Percentiles rank a stretch among this genome's conserved stretches.
These are phyloP conservation scores for Yamadazyma oceani DNA, from an alignment of 1,139 yeast species.

Conservation along the genomic window DNA sequence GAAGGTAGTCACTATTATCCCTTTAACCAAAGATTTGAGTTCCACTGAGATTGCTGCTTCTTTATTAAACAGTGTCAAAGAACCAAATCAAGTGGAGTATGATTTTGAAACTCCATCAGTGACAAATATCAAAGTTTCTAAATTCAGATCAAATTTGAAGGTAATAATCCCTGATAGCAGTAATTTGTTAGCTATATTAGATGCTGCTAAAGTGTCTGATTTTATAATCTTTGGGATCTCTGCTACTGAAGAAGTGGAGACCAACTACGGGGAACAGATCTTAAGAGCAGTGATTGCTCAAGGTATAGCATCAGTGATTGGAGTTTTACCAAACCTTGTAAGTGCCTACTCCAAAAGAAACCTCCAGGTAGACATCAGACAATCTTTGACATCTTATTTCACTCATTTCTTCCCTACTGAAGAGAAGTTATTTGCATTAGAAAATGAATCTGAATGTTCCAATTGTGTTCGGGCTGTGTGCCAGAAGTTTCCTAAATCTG, in stretches of 20 bases:
- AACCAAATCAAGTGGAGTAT: slow-evolving; percentile 24
- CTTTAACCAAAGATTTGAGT: slow-evolving; percentile 72
- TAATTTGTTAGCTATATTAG: slow-evolving; percentile 69
- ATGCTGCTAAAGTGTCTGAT: slow-evolving; percentile 87
- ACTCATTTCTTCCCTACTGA: slow-evolving; percentile 87
- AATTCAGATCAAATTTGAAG: slow-evolving; percentile 76
- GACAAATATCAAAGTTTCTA: slow-evolving; percentile 47
- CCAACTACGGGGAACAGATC: slow-evolving; percentile 80
- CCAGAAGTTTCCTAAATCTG: slow-evolving; percentile 82
- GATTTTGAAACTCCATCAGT: slow-evolving; percentile 48
- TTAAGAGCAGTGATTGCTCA: slow-evolving; percentile 87
- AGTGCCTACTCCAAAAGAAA: slow-evolving; percentile 71
- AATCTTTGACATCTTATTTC: slow-evolving; percentile 80
- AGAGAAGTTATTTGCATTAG: slow-evolving; percentile 75
- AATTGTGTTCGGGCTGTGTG: slow-evolving; percentile 75
- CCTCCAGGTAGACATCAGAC: slow-evolving; percentile 74
- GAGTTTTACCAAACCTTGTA: slow-evolving; percentile 75
- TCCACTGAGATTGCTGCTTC: slow-evolving; percentile 56
- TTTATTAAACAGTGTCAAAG: slow-evolving; percentile 40
- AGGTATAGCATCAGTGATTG: slow-evolving; percentile 83
- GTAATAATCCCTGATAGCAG: slow-evolving; percentile 72
- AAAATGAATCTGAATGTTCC: slow-evolving; percentile 62
- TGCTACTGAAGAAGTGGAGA: slow-evolving; percentile 79
- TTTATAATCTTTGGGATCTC: slow-evolving; percentile 84
- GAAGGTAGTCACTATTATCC: slow-evolving; percentile 76